Percentiles rank a stretch among this genome's conserved stretches.
phyloP scores from a whole-genome alignment of 306 rosid genomes.

The Quercus wislizeni region DNA sequence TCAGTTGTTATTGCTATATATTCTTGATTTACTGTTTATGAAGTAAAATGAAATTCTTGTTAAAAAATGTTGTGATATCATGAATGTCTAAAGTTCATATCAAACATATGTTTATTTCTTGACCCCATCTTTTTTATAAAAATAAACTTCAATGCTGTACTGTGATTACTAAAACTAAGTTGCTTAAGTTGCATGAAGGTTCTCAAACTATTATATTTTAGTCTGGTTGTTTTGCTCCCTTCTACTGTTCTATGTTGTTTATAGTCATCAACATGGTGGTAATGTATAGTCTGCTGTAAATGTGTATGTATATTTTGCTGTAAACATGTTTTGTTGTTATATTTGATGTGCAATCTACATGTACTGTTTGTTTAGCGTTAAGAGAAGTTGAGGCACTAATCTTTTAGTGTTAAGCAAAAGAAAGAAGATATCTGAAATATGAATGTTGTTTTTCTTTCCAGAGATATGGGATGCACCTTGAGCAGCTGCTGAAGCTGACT shows the following conservation, averaged over 20 bases:
- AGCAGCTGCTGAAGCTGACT: slow-evolving; percentile 95
- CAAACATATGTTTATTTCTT: not conserved
- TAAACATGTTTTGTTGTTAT: not conserved
- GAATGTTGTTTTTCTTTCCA: slow-evolving; percentile 18
- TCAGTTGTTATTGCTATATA: not conserved
- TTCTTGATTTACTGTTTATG: not conserved
- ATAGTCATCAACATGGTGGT: not conserved
- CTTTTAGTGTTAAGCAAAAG: not conserved
- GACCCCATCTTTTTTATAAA: not conserved
- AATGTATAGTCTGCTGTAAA: no score
- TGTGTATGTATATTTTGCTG: not conserved
- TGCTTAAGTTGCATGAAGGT: not conserved
- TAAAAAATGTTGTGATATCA: not conserved
- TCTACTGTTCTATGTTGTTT: not conserved
- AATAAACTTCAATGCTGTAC: no score
- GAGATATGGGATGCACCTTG: slow-evolving; percentile 99
- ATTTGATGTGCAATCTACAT: not conserved
- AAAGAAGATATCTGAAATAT: not conserved
- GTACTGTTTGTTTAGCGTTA: not conserved
- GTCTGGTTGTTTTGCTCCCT: not conserved
- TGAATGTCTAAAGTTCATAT: not conserved
- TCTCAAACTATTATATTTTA: not conserved
- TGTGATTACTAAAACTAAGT: no score
- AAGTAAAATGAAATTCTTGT: not conserved
- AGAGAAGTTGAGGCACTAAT: not conserved